A percentile compares a stretch with the other conserved stretches of the same genome.
These are phyloP conservation scores for Cordyceps pruinosa DNA, from an alignment of 2,329 filamentous ascomycete species.

Conservation along the genomic window DNA sequence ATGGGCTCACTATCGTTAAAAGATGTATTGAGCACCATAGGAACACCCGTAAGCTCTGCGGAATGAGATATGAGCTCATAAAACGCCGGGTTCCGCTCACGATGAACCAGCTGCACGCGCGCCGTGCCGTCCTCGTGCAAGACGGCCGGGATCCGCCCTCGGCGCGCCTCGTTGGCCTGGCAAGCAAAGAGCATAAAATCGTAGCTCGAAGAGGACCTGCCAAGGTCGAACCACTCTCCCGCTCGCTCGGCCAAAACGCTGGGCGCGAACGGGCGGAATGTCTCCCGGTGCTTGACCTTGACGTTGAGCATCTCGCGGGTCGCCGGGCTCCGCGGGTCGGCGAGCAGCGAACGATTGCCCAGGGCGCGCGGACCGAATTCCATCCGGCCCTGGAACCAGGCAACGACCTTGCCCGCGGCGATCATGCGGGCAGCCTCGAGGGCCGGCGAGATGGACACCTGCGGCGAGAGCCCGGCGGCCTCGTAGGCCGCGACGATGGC, in stretches of 20 bases:
- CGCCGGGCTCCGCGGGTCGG: not conserved
- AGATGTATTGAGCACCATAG: constrained; percentile 6
- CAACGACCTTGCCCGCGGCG: constrained; percentile 1
- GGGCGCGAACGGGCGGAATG: constrained; percentile 5
- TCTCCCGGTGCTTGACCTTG: constrained; percentile 8
- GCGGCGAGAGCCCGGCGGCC: not conserved
- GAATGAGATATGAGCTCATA: not conserved
- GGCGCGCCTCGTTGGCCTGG: not conserved
- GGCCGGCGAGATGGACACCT: not conserved
- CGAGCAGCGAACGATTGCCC: constrained; percentile 2
- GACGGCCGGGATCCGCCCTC: not conserved
- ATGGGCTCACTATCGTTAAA: constrained; percentile 6
- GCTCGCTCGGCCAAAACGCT: constrained; percentile 2
- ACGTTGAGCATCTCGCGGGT: constrained; percentile 8
- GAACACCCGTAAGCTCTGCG: not conserved
- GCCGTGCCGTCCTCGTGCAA: constrained; percentile 2
- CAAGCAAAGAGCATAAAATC: constrained; percentile 3
- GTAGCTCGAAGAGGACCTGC: not conserved
- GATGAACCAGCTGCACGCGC: constrained; percentile 2
- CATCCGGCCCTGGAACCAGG: constrained; percentile 8
- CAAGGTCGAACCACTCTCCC: constrained; percentile 1
- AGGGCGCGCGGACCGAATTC: constrained; percentile 3
- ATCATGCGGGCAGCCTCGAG: constrained; percentile 4
- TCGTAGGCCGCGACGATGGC: not conserved
- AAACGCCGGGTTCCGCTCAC: not conserved